phyloP scores from a whole-genome alignment of 371 early-diverging fungal genomes.

The Syncephalastrum monosporum region DNA sequence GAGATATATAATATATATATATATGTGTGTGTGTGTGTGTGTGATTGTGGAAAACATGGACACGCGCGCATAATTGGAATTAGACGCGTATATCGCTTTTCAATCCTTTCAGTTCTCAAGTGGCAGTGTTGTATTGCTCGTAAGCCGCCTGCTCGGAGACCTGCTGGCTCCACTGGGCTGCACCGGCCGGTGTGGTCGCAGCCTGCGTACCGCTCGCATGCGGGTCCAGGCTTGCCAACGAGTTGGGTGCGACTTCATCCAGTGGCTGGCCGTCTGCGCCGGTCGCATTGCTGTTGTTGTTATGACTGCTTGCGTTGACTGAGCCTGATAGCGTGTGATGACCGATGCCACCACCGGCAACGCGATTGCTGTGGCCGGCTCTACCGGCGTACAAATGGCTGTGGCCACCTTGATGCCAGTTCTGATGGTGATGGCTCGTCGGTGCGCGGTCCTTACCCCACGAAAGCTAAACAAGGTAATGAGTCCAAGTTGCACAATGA shows the following conservation, averaged over 20 bases:
- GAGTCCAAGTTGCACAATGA: not conserved
- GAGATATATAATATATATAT: too few species aligned
- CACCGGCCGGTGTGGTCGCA: constrained; percentile 8
- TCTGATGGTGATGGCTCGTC: constrained; percentile 22
- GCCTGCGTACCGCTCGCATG: constrained; percentile 20
- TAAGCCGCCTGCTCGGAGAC: too few species aligned
- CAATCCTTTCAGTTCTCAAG: too few species aligned
- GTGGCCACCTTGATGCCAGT: constrained; percentile 13
- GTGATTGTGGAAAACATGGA: too few species aligned
- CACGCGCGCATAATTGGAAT: too few species aligned
- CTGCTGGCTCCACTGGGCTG: constrained; percentile 12
- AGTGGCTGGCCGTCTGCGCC: not conserved
- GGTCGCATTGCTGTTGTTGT: too few species aligned
- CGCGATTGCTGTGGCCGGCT: constrained; percentile 12
- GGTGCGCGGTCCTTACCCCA: constrained; percentile 85
- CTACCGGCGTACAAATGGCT: constrained; percentile 21
- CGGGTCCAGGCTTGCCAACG: constrained; percentile 21
- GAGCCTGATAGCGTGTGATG: not conserved
- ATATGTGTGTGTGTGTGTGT: too few species aligned
- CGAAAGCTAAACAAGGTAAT: constrained; percentile 57
- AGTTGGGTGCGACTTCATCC: constrained; percentile 17
- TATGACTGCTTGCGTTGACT: not conserved
- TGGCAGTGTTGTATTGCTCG: too few species aligned
- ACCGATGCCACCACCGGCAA: not conserved
- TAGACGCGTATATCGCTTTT: too few species aligned